phyloP scores from a whole-genome alignment of 2,329 filamentous ascomycete genomes.

The Davidsoniella neocaledoniae region DNA sequence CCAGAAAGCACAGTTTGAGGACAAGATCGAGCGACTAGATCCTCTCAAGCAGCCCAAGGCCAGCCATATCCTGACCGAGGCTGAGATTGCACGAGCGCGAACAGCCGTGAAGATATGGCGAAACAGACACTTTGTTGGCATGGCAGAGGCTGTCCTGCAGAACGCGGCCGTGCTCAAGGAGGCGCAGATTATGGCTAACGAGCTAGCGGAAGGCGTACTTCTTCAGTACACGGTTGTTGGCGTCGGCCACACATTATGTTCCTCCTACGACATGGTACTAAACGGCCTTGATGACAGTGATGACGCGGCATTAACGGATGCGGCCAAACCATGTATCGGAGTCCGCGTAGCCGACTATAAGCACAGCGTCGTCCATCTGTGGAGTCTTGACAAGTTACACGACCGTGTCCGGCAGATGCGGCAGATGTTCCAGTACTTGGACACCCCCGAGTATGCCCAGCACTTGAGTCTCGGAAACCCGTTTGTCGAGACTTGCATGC shows the following conservation, averaged over 20 bases:
- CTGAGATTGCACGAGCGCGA: slow-evolving; percentile 55
- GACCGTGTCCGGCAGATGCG: slow-evolving; percentile 82
- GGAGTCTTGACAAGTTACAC: slow-evolving; percentile 86
- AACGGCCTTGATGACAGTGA: slow-evolving; percentile 79
- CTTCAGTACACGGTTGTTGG: slow-evolving; percentile 94
- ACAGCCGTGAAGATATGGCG: slow-evolving; percentile 59
- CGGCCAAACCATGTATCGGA: slow-evolving; percentile 77
- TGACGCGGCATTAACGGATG: slow-evolving; percentile 63
- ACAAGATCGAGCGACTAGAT: slow-evolving; percentile 62
- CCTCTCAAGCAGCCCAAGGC: slow-evolving; percentile 44
- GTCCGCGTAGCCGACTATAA: slow-evolving; percentile 85
- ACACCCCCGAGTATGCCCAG: slow-evolving; percentile 84
- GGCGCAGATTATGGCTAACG: slow-evolving; percentile 93
- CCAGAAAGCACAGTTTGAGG: slow-evolving; percentile 73
- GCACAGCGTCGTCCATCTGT: slow-evolving; percentile 70
- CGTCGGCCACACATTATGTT: slow-evolving; percentile 71
- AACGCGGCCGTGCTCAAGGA: slow-evolving; percentile 82
- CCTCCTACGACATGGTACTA: slow-evolving; percentile 90
- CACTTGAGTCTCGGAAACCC: slow-evolving; percentile 88
- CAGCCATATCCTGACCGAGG: slow-evolving; percentile 48
- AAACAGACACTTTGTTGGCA: slow-evolving; percentile 71
- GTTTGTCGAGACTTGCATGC: slow-evolving; percentile 80
- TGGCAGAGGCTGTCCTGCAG: slow-evolving; percentile 83
- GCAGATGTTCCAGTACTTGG: slow-evolving; percentile 91
- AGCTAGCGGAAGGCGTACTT: slow-evolving; percentile 79